A percentile compares a stretch with the other conserved stretches of the same genome.
Conservation (phyloP, 2,329 filamentous ascomycete species). For the Amauroascus niger region DNA sequence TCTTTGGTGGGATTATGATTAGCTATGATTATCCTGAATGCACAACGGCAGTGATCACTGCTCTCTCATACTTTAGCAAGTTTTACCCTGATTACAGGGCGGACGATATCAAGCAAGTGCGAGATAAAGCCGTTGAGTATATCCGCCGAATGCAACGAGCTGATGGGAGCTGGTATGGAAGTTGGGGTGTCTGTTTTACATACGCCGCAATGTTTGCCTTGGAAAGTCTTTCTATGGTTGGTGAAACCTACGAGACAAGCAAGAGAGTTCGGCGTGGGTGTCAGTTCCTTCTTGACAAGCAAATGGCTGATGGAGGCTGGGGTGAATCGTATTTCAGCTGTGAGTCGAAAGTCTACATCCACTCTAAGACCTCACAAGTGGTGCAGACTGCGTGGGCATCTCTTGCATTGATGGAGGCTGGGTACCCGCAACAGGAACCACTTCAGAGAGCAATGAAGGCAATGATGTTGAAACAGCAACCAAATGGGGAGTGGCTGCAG, state of each 20-base stretch:
- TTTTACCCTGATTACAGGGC: conserved; percentile 72
- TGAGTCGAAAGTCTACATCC: conserved; percentile 63
- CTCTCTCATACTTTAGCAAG: conserved; percentile 68
- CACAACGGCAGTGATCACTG: conserved; percentile 88
- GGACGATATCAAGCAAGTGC: conserved; percentile 63
- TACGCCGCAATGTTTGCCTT: conserved; percentile 96
- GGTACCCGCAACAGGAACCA: conserved; percentile 64
- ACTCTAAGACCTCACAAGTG: conserved; percentile 74
- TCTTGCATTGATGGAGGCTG: conserved; percentile 71
- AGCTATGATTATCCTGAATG: conserved; percentile 98
- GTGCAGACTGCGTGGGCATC: conserved; percentile 91
- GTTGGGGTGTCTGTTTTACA: conserved; percentile 96
- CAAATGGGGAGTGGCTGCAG: conserved; percentile 88
- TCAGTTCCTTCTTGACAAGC: conserved; percentile 73
- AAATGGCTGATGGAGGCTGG: conserved; percentile 87
- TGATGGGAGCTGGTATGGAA: conserved; percentile 95
- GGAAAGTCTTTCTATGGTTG: conserved; percentile 70
- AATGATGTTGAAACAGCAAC: conserved; percentile 74
- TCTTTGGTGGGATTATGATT: conserved; percentile 96
- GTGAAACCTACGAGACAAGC: conserved; percentile 71
- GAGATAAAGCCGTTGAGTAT: conserved; percentile 64
- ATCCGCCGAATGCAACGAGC: conserved; percentile 67
- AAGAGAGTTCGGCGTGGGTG: conserved; percentile 63
- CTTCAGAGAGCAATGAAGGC: conserved; percentile 66
- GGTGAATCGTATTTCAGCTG: conserved; percentile 87